Conservation (phyloP, 495 filamentous ascomycete genomes). For the Diplogelasinospora grovesii region DNA sequence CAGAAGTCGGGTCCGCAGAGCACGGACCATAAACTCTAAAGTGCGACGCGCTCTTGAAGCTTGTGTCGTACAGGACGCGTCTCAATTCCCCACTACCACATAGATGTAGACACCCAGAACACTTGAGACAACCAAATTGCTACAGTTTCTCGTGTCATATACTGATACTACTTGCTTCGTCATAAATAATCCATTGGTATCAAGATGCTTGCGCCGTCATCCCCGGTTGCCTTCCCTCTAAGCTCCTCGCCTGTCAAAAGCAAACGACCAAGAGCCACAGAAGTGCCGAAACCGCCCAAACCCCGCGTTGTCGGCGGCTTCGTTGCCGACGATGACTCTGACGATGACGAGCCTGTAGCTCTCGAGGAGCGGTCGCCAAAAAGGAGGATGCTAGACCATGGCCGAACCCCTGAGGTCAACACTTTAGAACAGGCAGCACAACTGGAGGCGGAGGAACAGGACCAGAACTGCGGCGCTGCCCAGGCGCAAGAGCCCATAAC, state of each 20-base stretch:
- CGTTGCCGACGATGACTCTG: constrained; percentile 41
- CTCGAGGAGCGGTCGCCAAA: constrained; percentile 29
- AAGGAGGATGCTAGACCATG: constrained; percentile 26
- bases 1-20: too few species aligned
- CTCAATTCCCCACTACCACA: too few species aligned
- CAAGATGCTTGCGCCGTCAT: constrained; percentile 46
- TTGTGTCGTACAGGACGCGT: too few species aligned
- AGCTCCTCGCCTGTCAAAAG: constrained; percentile 43
- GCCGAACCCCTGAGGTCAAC: not conserved
- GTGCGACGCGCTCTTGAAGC: too few species aligned
- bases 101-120: too few species aligned
- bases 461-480: too few species aligned
- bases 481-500: constrained; percentile 4
- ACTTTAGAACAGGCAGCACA: not conserved
- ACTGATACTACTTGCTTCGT: not conserved
- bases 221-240: constrained; percentile 51
- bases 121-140: too few species aligned
- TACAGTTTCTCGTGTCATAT: not conserved
- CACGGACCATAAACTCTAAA: too few species aligned
- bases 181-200: not conserved
- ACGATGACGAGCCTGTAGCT: constrained; percentile 25
- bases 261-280: constrained; percentile 30
- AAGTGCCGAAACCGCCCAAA: constrained; percentile 12
- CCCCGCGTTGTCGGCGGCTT: constrained; percentile 36
- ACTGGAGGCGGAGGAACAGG: not conserved